Evolutionary conservation across 306 rosid species (phyloP).

Genomic region (Heteromeles arbutifolia): DNA sequence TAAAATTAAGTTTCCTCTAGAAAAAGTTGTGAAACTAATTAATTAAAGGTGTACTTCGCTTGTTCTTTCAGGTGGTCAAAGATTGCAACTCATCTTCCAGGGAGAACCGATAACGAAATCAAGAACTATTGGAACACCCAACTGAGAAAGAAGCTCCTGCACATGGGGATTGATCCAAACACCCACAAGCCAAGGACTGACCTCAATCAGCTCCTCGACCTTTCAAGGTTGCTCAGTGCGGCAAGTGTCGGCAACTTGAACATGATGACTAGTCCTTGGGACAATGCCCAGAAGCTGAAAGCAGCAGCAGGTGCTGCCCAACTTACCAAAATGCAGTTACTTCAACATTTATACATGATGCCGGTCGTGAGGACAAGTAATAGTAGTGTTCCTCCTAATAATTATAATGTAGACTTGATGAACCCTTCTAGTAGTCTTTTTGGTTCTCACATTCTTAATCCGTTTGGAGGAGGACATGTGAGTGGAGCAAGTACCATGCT

Average conservation of each 20-base stretch:
- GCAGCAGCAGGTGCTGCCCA: constrained; percentile 39
- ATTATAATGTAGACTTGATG: constrained; percentile 27
- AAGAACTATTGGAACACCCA: constrained; percentile 30
- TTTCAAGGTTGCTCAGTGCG: constrained; percentile 45
- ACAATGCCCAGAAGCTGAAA: constrained; percentile 41
- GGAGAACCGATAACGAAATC: constrained; percentile 74
- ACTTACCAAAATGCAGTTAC: constrained; percentile 49
- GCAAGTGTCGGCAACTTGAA: constrained; percentile 24
- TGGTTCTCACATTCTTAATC: constrained; percentile 24
- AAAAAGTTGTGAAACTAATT: neutral
- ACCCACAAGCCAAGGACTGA: constrained; percentile 90
- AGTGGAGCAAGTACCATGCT: neutral
- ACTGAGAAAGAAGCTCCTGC: constrained; percentile 73
- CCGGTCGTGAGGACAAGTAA: constrained; percentile 34
- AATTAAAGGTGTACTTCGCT: neutral
- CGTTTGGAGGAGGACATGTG: neutral
- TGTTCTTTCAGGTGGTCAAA: constrained; percentile 65
- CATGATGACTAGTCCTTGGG: constrained; percentile 21
- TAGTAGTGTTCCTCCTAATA: neutral
- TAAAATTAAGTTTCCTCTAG: neutral
- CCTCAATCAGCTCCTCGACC: constrained; percentile 46
- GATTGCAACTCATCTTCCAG: constrained; percentile 78
- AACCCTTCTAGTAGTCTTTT: neutral
- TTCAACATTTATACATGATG: constrained; percentile 40
- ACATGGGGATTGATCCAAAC: constrained; percentile 81